Conservation (phyloP, 1,284 basidiomycete genomes). For the Ustilago lituana region DNA sequence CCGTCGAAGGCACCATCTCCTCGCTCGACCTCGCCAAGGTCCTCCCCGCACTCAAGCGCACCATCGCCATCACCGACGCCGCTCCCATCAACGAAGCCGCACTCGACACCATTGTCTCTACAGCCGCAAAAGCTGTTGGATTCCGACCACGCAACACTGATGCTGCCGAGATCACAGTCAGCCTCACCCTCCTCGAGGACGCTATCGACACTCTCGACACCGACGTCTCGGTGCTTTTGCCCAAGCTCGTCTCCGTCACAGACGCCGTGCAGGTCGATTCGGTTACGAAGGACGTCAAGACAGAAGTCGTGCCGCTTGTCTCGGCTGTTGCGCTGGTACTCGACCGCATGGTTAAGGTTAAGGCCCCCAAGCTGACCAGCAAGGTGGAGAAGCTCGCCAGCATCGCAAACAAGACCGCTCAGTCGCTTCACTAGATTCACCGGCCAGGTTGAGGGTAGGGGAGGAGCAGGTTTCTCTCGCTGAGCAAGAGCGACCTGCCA, state of each 20-base stretch:
- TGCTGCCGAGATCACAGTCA: no score
- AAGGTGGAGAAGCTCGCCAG: slow-evolving; percentile 3
- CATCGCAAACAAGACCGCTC: slow-evolving; percentile 10
- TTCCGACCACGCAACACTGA: no score
- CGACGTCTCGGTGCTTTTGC: slow-evolving; percentile 3
- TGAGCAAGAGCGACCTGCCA: no score
- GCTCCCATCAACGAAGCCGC: not conserved
- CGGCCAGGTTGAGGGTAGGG: no score
- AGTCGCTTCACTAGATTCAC: slow-evolving; percentile 2
- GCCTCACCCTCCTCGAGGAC: slow-evolving; percentile 6
- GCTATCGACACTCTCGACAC: slow-evolving; percentile 13
- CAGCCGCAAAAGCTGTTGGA: no score
- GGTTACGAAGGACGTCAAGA: slow-evolving; percentile 7
- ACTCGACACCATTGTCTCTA: no score
- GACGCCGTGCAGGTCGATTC: slow-evolving; percentile 8
- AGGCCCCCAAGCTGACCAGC: not conserved
- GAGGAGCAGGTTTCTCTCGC: no score
- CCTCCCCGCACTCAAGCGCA: slow-evolving; percentile 5
- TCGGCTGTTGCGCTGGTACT: not conserved
- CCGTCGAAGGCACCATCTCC: slow-evolving; percentile 5
- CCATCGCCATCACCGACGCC: not conserved
- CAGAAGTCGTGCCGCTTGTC: slow-evolving; percentile 10
- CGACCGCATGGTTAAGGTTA: not conserved
- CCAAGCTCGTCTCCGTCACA: slow-evolving; percentile 11
- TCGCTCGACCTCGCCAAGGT: not conserved